Evolutionary conservation across 2,329 filamentous ascomycete genomes (phyloP), one percentile per base, ranked within the genome.

Genomic region (Diaporthe longicolla): DNA sequence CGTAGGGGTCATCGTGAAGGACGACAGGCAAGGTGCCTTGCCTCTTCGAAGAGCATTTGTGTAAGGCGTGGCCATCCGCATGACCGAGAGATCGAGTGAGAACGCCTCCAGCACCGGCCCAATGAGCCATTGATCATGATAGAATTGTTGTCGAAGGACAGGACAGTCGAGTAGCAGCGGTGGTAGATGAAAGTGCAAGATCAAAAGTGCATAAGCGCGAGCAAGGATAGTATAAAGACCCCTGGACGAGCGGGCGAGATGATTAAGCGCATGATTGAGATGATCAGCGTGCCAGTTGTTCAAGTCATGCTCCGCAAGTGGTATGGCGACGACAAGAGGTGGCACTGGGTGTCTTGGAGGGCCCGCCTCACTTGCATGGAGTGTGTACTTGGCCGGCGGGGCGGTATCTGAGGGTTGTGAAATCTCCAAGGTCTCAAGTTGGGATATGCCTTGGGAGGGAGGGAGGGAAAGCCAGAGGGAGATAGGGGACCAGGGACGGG

Each of bases 41-140:
- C 68, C 54, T 57, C 35, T 43, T 52, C 17, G 54, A 26, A 19
- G 54, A 19, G 13, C 15, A 21, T 21, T 52, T 43, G 48, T 43
- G n/a, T 24, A 54, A 26, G 4, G 29, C 45, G n/a, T 69, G 59
- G 48, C 71, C 71, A 69, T 74, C 63, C 65, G 63, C 32, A 26
- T 70, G 69, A 72, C 65, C 74, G 32, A 59, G 40, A 66, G 63
- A 71, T 29, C 32, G 63, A 45, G 57, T 35, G 58, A 66, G 59
- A 79, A 80, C 80, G 76, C 79, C 78, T 75, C 79, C 79, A 75
- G 80, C 81, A 76, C 80, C 81, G 73, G 79, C 77, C 74, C 79
- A 77, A 78, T 79, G 80, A 75, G 80, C 81, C 81, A 82, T 83
- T 78, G 80, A 78, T 81, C 82, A 83, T 83, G 76, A 78, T 81